Percentiles rank a stretch among this genome's conserved stretches.
Conservation (phyloP, 305 asterid species). For the Fraxinus paxiana region DNA sequence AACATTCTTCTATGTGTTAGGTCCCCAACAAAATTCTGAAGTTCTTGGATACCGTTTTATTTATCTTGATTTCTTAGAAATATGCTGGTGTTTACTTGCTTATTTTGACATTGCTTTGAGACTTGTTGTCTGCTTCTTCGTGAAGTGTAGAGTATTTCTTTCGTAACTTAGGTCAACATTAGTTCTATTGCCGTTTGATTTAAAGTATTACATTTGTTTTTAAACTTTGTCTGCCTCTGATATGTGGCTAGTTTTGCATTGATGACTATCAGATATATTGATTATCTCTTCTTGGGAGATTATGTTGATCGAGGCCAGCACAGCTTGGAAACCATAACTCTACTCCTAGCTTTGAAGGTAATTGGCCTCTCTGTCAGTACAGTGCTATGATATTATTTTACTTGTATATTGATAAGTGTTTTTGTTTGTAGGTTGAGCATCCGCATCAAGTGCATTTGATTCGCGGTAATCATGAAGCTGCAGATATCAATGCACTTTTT, state of each 20-base stretch:
- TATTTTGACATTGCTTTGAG: neutral
- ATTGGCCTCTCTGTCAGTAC: conserved; percentile 14
- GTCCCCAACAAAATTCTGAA: conserved; percentile 2
- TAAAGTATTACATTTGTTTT: conserved; percentile 1
- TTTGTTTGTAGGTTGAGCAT: conserved; percentile 61
- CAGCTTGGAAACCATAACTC: conserved; percentile 95
- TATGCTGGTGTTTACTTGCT: neutral
- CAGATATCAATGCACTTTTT: conserved; percentile 97
- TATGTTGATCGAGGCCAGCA: conserved; percentile 99
- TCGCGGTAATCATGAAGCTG: conserved; percentile 99
- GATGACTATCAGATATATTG: conserved; percentile 73
- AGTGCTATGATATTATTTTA: conserved; percentile 8
- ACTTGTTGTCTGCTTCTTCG: neutral
- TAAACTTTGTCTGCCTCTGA: conserved; percentile 16
- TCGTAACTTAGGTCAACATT: neutral
- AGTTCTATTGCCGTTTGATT: conserved; percentile 9
- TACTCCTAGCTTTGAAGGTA: conserved; percentile 96
- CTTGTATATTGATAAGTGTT: conserved; percentile 16
- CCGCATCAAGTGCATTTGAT: conserved; percentile 84
- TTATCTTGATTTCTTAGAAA: conserved; percentile 7
- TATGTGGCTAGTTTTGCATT: conserved; percentile 29
- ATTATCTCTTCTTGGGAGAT: conserved; percentile 98
- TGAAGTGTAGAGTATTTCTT: neutral
- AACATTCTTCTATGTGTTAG: conserved; percentile 2
- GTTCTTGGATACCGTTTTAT: conserved; percentile 3